Evolutionary conservation across 306 rosid genomes (phyloP), one percentile per base, ranked within the genome.

Genomic region (Nissolia schottii): DNA sequence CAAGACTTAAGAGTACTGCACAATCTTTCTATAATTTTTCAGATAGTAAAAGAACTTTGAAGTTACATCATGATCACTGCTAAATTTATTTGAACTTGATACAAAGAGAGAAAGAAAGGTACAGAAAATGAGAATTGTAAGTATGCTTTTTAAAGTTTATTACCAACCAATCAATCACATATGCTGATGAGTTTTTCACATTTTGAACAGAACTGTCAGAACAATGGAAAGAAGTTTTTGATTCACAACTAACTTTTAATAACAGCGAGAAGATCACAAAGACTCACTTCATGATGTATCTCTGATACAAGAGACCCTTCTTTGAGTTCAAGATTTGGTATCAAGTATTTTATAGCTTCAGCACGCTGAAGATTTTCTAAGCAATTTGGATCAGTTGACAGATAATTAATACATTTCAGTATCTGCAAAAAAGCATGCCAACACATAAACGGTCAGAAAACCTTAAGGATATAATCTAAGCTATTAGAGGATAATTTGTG

Each of bases 341-440:
- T 95, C 88, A 95, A 80, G 86, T 89, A 88, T 83, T 95, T 95
- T 35, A 95, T 95, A 67, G 99, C 99, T 60, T 95, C 97, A 34
- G 97, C 99, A 32, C 99, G 96, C 85, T 95, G 99, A 80, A 95
- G 99, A 83, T 88, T 91, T 81, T 95, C 99, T 76, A 95, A 83
- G 93, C 99, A 95, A 85, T 95, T 89, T 67, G 99, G 99, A 91
- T 95, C 99, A 56, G 97, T 95, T 70, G 97, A 95, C 70, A 95
- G 82, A 83, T 95, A 84, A 85, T 95, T 91, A 75, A 91, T 82
- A 66, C 97, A 95, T 87, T 84, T 95, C 83, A 95, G 74, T 80
- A 95, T 87, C 99, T 95, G 80, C 35, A 68, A 71, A 67, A 80
- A 31, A 63, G 64, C 31, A 79, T 28, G 58, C 15, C 72, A 84